A percentile compares a stretch with the other conserved stretches of the same genome.
Conservation (phyloP, 257 asterid genomes). For the Solanum pennellii region DNA sequence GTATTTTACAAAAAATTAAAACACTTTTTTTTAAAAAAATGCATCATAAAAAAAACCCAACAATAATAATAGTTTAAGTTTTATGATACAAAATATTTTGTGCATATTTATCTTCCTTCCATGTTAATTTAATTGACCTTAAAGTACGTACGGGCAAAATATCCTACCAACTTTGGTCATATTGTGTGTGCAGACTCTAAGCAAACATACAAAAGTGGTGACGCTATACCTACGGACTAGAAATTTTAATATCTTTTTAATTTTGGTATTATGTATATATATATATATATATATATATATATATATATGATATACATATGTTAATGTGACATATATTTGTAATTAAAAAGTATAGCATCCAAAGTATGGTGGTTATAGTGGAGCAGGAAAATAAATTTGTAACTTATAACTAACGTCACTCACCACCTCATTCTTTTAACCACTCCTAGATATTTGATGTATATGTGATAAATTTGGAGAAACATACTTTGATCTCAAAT, state of each 20-base stretch:
- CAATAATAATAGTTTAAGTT: neutral
- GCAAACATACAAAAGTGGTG: neutral
- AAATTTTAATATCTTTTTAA: neutral
- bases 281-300: no score
- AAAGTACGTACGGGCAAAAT: neutral
- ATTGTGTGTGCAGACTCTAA: neutral
- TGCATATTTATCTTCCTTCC: neutral
- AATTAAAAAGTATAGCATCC: slow-evolving; percentile 4
- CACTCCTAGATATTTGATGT: slow-evolving; percentile 13
- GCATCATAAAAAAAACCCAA: neutral
- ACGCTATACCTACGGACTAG: neutral
- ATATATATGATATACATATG: no score
- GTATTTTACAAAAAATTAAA: neutral
- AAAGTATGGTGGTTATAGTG: slow-evolving; percentile 44
- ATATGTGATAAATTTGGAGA: neutral
- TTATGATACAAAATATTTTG: no score
- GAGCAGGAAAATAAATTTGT: slow-evolving; percentile 36
- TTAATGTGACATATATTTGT: neutral
- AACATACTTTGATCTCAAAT: neutral
- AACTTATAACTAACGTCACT: slow-evolving; percentile 20
- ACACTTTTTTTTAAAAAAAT: neutral
- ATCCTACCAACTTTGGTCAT: neutral
- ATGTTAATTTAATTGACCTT: neutral
- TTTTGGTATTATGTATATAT: neutral
- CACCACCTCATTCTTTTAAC: slow-evolving; percentile 35